phyloP scores from a whole-genome alignment of 2,329 filamentous ascomycete species.

The Aspergillus fumigatus region DNA sequence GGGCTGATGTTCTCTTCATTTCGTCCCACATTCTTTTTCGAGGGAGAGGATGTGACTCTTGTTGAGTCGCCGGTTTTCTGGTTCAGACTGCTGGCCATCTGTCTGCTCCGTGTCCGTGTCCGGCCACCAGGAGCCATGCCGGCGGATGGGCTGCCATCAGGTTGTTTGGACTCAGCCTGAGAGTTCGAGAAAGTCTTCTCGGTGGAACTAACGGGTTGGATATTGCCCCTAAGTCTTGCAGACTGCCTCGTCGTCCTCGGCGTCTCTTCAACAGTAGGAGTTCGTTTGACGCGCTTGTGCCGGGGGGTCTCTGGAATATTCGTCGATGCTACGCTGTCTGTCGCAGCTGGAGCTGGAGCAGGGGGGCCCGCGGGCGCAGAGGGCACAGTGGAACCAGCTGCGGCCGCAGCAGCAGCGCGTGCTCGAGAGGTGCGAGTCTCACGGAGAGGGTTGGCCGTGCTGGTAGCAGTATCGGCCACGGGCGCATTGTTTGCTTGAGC shows the following conservation, averaged over 20 bases:
- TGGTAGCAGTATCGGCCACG: constrained; percentile 4
- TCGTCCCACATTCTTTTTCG: background rate
- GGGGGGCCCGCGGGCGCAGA: background rate
- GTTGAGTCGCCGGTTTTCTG: constrained; percentile 1
- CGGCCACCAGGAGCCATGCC: constrained; percentile 10
- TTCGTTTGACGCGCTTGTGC: constrained; percentile 29
- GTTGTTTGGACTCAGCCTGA: constrained; percentile 3
- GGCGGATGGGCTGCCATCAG: constrained; percentile 13
- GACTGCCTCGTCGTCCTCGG: constrained; percentile 33
- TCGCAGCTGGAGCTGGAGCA: constrained; percentile 1
- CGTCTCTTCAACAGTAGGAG: constrained; percentile 26
- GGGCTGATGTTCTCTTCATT: background rate
- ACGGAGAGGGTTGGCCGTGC: constrained; percentile 11
- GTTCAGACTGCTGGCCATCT: constrained; percentile 6
- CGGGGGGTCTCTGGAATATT: constrained; percentile 27
- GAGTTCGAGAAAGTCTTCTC: constrained; percentile 15
- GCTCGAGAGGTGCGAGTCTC: constrained; percentile 22
- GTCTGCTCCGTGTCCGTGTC: constrained; percentile 13
- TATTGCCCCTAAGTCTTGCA: constrained; percentile 26
- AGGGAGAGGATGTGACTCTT: constrained; percentile 10
- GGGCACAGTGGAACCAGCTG: background rate
- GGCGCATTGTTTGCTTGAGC: constrained; percentile 6
- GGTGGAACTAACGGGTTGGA: constrained; percentile 6
- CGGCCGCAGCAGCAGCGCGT: constrained; percentile 10
- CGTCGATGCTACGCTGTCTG: constrained; percentile 13